Conservation (phyloP, 176 grass and related monocot species). For the Hyparrhenia diplandra region DNA sequence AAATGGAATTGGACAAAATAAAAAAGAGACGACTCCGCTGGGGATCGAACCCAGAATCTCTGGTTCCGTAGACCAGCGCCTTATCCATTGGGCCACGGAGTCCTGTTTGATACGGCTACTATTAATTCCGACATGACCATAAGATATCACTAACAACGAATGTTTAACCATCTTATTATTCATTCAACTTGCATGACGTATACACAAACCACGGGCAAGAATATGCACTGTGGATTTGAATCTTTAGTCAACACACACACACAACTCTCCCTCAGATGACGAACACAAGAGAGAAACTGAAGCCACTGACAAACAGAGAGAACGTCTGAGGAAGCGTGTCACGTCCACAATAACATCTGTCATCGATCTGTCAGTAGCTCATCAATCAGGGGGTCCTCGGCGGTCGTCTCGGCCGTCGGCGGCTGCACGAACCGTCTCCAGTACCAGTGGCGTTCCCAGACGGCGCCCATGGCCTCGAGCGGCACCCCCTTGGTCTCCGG, state of each 20-base stretch:
- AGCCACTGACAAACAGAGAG: background rate
- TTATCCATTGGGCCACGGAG: constrained; percentile 98
- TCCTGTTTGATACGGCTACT: background rate
- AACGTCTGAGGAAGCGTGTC: background rate
- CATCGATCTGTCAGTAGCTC: background rate
- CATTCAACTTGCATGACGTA: too few species aligned
- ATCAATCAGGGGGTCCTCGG: background rate
- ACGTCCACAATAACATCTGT: background rate
- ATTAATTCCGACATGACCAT: too few species aligned
- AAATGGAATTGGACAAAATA: too few species aligned
- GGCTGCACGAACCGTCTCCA: constrained; percentile 40
- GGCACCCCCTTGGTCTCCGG: constrained; percentile 66
- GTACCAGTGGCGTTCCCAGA: constrained; percentile 60
- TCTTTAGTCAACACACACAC: background rate
- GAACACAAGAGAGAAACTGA: background rate
- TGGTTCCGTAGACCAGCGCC: constrained; percentile 98
- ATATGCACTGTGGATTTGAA: background rate
- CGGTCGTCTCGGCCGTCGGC: constrained; percentile 1
- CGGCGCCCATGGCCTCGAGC: constrained; percentile 48
- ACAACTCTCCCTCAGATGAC: background rate
- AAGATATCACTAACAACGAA: background rate
- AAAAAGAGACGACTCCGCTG: constrained; percentile 46
- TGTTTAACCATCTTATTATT: background rate
- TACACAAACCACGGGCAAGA: background rate
- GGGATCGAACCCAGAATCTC: constrained; percentile 99